Evolutionary conservation across 1,139 yeast species (phyloP).

Genomic region (Geotrichum reessii): DNA sequence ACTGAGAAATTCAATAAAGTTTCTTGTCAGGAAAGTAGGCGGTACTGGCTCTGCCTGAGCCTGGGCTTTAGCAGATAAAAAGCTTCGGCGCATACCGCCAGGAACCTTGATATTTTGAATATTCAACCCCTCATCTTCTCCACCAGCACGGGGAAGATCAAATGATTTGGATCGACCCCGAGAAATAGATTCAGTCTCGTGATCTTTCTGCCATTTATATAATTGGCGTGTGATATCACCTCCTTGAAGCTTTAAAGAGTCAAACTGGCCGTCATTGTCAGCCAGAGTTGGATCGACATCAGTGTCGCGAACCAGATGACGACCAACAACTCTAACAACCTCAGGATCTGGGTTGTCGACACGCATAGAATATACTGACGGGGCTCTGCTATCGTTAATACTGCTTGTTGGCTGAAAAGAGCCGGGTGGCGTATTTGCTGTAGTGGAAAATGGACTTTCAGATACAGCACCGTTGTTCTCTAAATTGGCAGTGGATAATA

Average conservation of each 20-base stretch:
- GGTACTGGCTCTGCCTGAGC: slow-evolving; percentile 26
- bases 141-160: slow-evolving; percentile 33
- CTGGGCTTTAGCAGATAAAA: slow-evolving; percentile 41
- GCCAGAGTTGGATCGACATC: slow-evolving; percentile 16
- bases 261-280: slow-evolving; percentile 39
- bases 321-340: slow-evolving; percentile 50
- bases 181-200: slow-evolving; percentile 34
- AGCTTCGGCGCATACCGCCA: slow-evolving; percentile 90
- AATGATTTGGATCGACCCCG: slow-evolving; percentile 40
- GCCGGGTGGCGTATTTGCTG: slow-evolving; percentile 11
- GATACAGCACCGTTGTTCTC: not conserved
- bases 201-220: slow-evolving; percentile 63
- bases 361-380: slow-evolving; percentile 17
- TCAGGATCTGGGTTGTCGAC: slow-evolving; percentile 48
- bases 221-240: slow-evolving; percentile 84
- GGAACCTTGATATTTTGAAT: slow-evolving; percentile 76
- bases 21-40: slow-evolving; percentile 71
- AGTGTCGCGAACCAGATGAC: slow-evolving; percentile 45
- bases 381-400: slow-evolving; percentile 9
- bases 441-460: slow-evolving; percentile 10
- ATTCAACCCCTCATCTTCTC: slow-evolving; percentile 37
- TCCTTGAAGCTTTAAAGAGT: slow-evolving; percentile 64
- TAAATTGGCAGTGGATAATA: not conserved
- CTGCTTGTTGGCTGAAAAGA: slow-evolving; percentile 2
- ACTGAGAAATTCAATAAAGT: slow-evolving; percentile 81